A percentile compares a stretch with the other conserved stretches of the same genome.
phyloP scores from a whole-genome alignment of 345 rosid species.

The Garcia nutans region DNA sequence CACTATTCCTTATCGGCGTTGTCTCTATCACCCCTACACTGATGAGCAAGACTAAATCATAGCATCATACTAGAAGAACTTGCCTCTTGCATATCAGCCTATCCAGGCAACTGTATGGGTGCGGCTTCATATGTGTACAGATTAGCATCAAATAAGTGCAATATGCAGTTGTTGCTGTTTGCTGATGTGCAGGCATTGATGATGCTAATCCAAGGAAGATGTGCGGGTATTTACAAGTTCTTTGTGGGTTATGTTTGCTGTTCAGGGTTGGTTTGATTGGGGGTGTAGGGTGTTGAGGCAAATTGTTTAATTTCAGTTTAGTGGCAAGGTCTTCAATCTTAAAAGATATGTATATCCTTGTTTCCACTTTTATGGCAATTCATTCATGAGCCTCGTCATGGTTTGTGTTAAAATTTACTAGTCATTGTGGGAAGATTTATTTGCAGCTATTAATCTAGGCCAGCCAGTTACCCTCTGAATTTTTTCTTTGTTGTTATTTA shows the following conservation, averaged over 20 bases:
- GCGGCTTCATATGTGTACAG: constrained; percentile 26
- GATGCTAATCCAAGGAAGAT: constrained; percentile 18
- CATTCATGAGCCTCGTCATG: not conserved
- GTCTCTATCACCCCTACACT: constrained; percentile 74
- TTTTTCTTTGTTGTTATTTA: no score
- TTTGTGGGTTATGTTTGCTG: constrained; percentile 4
- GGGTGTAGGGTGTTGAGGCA: not conserved
- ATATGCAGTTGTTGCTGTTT: constrained; percentile 13
- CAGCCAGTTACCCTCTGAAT: not conserved
- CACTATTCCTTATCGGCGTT: constrained; percentile 72
- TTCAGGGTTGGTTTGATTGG: constrained; percentile 4
- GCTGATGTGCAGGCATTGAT: constrained; percentile 15
- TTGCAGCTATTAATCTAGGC: not conserved
- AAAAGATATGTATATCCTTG: not conserved
- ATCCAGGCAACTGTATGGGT: constrained; percentile 8
- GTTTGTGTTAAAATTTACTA: not conserved
- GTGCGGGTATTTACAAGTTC: constrained; percentile 7
- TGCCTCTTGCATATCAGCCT: constrained; percentile 21
- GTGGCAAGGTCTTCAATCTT: not conserved
- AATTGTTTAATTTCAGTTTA: constrained; percentile 6
- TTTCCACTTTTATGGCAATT: not conserved
- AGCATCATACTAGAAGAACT: constrained; percentile 7
- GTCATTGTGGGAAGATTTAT: not conserved
- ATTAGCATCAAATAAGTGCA: constrained; percentile 26
- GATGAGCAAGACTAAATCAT: constrained; percentile 50